These are phyloP conservation scores for Venturia effusa DNA, from an alignment of 2,329 filamentous ascomycete species.

Conservation along the genomic window DNA sequence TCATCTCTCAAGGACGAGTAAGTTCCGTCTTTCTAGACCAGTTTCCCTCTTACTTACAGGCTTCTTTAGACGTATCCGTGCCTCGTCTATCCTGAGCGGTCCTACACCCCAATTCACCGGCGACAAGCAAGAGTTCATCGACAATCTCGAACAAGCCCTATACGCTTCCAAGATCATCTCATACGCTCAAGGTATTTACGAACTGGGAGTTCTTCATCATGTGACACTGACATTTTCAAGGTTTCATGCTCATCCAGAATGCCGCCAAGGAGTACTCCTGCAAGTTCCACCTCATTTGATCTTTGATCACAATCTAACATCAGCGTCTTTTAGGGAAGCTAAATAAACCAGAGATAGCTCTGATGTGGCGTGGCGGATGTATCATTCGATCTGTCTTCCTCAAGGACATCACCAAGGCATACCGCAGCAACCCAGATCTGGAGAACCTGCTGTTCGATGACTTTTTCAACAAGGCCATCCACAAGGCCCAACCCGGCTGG, in stretches of 20 bases:
- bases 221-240: constrained; percentile 23
- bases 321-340: no score
- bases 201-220: no score
- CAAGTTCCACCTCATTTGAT: not conserved
- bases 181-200: constrained; percentile 47
- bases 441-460: constrained; percentile 98
- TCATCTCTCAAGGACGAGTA: constrained; percentile 83
- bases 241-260: constrained; percentile 99
- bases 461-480: constrained; percentile 99
- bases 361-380: constrained; percentile 99
- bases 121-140: constrained; percentile 86
- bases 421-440: constrained; percentile 86
- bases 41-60: no score
- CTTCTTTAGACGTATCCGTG: constrained; percentile 73
- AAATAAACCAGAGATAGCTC: constrained; percentile 98
- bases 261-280: constrained; percentile 79
- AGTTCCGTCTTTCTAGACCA: no score
- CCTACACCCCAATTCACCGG: constrained; percentile 74
- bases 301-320: no score
- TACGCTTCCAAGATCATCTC: constrained; percentile 99
- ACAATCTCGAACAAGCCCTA: constrained; percentile 95
- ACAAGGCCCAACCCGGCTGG: constrained; percentile 65
- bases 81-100: constrained; percentile 67
- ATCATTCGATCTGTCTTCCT: constrained; percentile 99
- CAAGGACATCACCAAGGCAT: constrained; percentile 97